These are phyloP conservation scores for Leptomonas pyrrhocoris DNA, from an alignment of 208 protist genomes.

Conservation along the genomic window DNA sequence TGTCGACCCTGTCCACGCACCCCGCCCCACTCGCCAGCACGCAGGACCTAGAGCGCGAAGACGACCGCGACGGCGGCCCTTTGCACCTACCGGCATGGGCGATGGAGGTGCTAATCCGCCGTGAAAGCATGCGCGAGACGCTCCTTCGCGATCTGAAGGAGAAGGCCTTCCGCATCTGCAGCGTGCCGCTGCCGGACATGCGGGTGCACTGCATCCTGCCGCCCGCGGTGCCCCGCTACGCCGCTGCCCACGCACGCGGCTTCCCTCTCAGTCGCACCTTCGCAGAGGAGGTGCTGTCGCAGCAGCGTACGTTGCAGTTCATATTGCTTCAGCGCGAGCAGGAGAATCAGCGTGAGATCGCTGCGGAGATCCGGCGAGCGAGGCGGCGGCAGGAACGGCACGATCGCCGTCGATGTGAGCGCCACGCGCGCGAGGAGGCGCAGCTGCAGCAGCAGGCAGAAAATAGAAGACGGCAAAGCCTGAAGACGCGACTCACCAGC, in stretches of 20 bases:
- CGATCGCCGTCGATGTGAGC: slow-evolving; percentile 15
- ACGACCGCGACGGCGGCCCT: slow-evolving; percentile 17
- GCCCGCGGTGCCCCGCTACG: slow-evolving; percentile 54
- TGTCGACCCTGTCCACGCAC: slow-evolving; percentile 17
- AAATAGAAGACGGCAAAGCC: slow-evolving; percentile 3
- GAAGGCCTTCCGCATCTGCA: slow-evolving; percentile 43
- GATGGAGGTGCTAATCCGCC: slow-evolving; percentile 43
- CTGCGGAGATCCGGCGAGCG: slow-evolving; percentile 19
- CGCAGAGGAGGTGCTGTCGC: slow-evolving; percentile 66
- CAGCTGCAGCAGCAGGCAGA: slow-evolving; percentile 17
- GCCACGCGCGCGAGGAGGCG: slow-evolving; percentile 26
- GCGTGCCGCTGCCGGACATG: slow-evolving; percentile 69
- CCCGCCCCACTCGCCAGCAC: slow-evolving; percentile 10
- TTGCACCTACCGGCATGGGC: slow-evolving; percentile 33
- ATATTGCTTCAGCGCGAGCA: slow-evolving; percentile 45
- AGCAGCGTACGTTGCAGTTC: slow-evolving; percentile 55
- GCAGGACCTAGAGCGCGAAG: slow-evolving; percentile 17
- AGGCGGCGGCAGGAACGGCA: slow-evolving; percentile 28
- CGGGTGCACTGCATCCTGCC: slow-evolving; percentile 75
- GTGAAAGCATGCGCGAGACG: slow-evolving; percentile 63
- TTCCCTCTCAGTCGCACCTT: slow-evolving; percentile 58
- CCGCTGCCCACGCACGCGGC: slow-evolving; percentile 58
- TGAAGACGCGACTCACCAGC: background rate
- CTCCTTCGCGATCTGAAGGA: slow-evolving; percentile 58
- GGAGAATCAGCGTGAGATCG: slow-evolving; percentile 32